Percentiles rank a stretch among this genome's conserved stretches.
Evolutionary conservation across 1,284 basidiomycete genomes (phyloP).

Genomic region (Apiotrichum mycotoxinovorans): DNA sequence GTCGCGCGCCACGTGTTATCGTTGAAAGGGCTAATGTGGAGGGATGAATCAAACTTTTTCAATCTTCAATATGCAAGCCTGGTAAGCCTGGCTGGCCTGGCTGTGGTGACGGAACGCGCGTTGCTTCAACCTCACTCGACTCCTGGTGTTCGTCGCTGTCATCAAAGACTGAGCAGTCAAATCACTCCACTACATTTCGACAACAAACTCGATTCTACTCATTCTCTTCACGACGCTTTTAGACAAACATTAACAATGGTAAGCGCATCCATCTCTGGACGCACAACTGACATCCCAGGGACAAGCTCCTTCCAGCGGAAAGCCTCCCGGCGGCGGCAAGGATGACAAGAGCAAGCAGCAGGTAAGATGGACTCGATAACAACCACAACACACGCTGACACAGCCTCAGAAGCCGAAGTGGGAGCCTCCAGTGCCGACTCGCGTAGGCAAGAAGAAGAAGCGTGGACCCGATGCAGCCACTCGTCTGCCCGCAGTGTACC

Average conservation of each 20-base stretch:
- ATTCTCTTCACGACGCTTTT: not conserved
- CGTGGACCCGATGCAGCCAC: slow-evolving; percentile 85
- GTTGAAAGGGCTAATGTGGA: not conserved
- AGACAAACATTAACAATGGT: slow-evolving; percentile 11
- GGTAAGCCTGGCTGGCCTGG: too few species aligned
- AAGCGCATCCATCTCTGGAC: not conserved
- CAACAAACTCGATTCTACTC: not conserved
- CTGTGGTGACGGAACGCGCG: slow-evolving; percentile 3
- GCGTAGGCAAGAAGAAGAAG: slow-evolving; percentile 91
- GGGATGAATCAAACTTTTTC: too few species aligned
- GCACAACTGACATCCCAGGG: slow-evolving; percentile 56
- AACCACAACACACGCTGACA: not conserved
- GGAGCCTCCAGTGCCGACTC: slow-evolving; percentile 97
- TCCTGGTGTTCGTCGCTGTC: not conserved
- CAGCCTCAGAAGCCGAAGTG: slow-evolving; percentile 70
- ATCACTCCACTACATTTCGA: not conserved
- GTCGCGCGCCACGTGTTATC: too few species aligned
- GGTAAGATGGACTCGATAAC: slow-evolving; percentile 24
- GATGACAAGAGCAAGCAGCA: slow-evolving; percentile 62
- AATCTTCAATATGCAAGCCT: too few species aligned
- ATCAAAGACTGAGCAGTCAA: not conserved
- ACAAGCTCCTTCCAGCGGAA: slow-evolving; percentile 67
- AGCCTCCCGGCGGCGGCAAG: slow-evolving; percentile 48
- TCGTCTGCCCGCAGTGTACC: slow-evolving; percentile 89
- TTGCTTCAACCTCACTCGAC: not conserved